phyloP scores from a whole-genome alignment of 139 green algal species.

The Parachlorella kessleri region DNA sequence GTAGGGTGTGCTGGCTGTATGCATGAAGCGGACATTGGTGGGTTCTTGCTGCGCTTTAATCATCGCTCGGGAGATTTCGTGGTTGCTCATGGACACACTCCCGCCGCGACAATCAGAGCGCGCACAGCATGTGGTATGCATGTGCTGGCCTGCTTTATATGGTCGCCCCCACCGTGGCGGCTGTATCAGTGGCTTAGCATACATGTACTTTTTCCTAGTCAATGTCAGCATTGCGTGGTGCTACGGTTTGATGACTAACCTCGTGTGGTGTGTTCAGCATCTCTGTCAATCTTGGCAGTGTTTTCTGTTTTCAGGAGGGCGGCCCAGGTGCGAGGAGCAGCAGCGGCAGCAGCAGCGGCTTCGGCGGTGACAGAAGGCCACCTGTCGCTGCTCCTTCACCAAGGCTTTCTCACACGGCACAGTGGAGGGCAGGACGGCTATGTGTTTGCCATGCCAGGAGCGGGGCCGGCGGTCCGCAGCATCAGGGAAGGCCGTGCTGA shows the following conservation, averaged over 20 bases:
- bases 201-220: too few species aligned
- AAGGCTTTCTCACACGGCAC: slow-evolving; percentile 38
- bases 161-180: slow-evolving; percentile 4
- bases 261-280: too few species aligned
- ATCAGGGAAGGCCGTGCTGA: background rate
- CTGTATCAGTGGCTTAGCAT: slow-evolving; percentile 25
- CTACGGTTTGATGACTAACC: too few species aligned
- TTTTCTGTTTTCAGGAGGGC: too few species aligned
- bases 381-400: slow-evolving; percentile 43
- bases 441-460: slow-evolving; percentile 43
- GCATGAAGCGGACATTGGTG: too few species aligned
- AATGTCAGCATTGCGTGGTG: too few species aligned
- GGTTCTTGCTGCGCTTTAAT: slow-evolving; percentile 24
- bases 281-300: too few species aligned
- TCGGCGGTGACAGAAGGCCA: slow-evolving; percentile 36
- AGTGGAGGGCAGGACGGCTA: slow-evolving; percentile 18
- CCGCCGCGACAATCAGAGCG: slow-evolving; percentile 23
- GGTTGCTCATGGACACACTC: background rate
- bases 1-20: too few species aligned
- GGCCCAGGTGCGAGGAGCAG: too few species aligned
- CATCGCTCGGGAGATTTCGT: slow-evolving; percentile 14
- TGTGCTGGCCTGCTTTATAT: slow-evolving; percentile 27
- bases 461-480: slow-evolving; percentile 37
- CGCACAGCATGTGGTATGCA: slow-evolving; percentile 11
- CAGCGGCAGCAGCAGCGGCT: background rate